Base-by-base conservation (phyloP, 2,329 filamentous ascomycete species). In the Epichloe scottii region DNA sequence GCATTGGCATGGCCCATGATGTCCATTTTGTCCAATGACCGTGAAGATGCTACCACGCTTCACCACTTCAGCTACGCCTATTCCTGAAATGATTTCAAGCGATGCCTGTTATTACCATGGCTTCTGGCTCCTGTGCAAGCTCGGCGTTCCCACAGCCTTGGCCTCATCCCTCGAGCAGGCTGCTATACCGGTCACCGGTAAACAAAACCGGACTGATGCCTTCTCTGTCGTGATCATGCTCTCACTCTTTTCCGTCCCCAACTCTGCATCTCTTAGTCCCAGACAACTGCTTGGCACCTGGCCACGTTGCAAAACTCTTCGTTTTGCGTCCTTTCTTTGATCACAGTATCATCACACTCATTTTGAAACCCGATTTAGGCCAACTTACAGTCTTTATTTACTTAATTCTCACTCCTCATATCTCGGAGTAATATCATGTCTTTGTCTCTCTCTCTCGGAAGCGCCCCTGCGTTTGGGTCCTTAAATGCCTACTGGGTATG, bases 301-400 rank as follows among this genome's bases (percentile, higher is more conserved):
- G 58, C 61, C 62, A 57, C 38, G 42, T 58, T 67, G 66, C 62
- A 62, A 56, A 63, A 65, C 56, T 56, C n/a, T 59, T 61, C 59
- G 63, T 30, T 68, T 65, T 68, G 63, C 64, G 66, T 68, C 64
- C 65, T 60, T 67, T 70, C 68, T 51, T 69, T 70, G 57, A 65
- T 62, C 57, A 48, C 34, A 54, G 57, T 52, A 63, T 58, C 54
- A 57, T 39, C 54, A 63, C 62, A 58, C 56, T 68, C 65, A 53
- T 63, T 67, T 35, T 38, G 35, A 37, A 53, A 10, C 26, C 26
- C 46, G 63, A 63, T 63, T 52, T 67, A 56, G 64, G 62, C 62
- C 64, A 59, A 50, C 51, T 65, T 63, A 55, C 68, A 57, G 30
- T 69, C 41, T 12, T 49, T 49, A n/a, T 35, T 30, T 26, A 40